Percentiles rank a stretch among this genome's conserved stretches.
Conservation (phyloP, 768 basidiomycete species). For the Amanita pseudoporphyria region DNA sequence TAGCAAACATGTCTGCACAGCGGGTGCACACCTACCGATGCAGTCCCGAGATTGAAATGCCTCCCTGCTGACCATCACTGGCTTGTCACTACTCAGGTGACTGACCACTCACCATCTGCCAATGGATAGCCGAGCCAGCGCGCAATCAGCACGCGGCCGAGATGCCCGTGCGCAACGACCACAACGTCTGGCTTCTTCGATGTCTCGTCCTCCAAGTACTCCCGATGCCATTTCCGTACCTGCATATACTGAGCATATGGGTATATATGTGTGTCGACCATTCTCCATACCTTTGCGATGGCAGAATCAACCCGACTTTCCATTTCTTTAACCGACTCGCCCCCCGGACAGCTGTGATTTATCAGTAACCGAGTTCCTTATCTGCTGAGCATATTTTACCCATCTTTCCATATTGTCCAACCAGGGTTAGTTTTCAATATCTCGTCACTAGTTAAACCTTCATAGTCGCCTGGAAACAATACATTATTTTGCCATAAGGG, state of each 20-base stretch:
- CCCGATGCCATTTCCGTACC: conserved; percentile 65
- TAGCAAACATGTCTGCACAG: neutral
- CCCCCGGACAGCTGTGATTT: conserved; percentile 64
- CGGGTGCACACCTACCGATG: conserved; percentile 62
- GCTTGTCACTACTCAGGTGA: neutral
- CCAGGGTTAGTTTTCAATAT: conserved; percentile 49
- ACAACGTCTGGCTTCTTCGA: conserved; percentile 64
- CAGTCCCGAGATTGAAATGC: conserved; percentile 51
- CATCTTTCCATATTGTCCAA: conserved; percentile 86
- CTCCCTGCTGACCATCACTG: neutral
- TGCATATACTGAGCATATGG: conserved; percentile 16
- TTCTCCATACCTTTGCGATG: conserved; percentile 48
- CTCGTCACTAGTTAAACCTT: conserved; percentile 73
- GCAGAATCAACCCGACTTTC: conserved; percentile 65
- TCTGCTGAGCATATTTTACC: conserved; percentile 30
- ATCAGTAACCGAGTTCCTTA: conserved; percentile 2
- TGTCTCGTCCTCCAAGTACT: conserved; percentile 58
- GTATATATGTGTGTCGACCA: conserved; percentile 2
- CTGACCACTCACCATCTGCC: conserved; percentile 32
- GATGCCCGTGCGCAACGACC: conserved; percentile 87
- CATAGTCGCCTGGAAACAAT: conserved; percentile 55
- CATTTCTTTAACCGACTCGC: conserved; percentile 81
- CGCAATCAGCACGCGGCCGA: conserved; percentile 66
- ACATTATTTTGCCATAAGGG: neutral
- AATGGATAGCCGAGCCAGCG: conserved; percentile 75